These are phyloP conservation scores for Kokia cookei DNA, from an alignment of 441 rosid genomes.

Conservation along the genomic window DNA sequence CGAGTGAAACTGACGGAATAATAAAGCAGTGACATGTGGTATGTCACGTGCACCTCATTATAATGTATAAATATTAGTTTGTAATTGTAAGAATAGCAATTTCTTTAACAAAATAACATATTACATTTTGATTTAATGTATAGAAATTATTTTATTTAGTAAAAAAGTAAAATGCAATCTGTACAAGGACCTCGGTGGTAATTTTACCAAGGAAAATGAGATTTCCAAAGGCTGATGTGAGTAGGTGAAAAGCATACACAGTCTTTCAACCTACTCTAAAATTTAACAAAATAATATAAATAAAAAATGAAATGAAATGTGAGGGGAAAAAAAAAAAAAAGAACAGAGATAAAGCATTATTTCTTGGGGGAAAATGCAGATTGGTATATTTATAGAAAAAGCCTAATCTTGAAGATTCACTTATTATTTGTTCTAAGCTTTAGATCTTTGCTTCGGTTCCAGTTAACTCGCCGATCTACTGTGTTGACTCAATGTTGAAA, in stretches of 20 bases:
- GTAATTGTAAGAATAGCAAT: fast-evolving
- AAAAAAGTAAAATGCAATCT: too few species aligned
- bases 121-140: too few species aligned
- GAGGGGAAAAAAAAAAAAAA: background rate
- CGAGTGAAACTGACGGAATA: fast-evolving
- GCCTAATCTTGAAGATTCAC: slow-evolving; percentile 7
- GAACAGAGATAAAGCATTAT: background rate
- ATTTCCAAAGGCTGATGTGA: background rate
- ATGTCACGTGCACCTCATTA: too few species aligned
- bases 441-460: slow-evolving; percentile 30
- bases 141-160: too few species aligned
- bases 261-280: background rate
- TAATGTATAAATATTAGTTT: too few species aligned
- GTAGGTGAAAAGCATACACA: background rate
- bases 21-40: too few species aligned
- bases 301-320: background rate
- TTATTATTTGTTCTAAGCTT: slow-evolving; percentile 1
- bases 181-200: too few species aligned
- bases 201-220: background rate
- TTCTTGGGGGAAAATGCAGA: background rate
- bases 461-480: slow-evolving; percentile 17
- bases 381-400: background rate
- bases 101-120: too few species aligned
- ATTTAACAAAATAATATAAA: background rate
- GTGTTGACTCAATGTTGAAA: slow-evolving; percentile 23